Evolutionary conservation across 768 basidiomycete species (phyloP).

Genomic region (Crucibulum laeve): DNA sequence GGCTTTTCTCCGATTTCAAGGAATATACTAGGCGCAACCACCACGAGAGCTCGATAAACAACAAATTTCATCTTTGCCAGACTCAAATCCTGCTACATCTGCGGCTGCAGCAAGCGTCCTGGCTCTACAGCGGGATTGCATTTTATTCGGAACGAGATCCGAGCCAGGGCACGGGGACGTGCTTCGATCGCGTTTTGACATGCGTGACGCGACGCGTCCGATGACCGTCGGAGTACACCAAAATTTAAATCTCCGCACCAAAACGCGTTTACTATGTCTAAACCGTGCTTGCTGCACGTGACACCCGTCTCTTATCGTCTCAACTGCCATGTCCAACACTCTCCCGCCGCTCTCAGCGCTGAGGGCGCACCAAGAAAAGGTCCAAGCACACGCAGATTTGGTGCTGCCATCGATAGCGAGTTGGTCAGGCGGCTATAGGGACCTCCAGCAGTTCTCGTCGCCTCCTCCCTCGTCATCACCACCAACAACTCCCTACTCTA

Average conservation of each 20-base stretch:
- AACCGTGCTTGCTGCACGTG: conserved; percentile 37
- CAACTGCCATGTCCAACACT: conserved; percentile 36
- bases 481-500: conserved; percentile 29
- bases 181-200: conserved; percentile 10
- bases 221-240: conserved; percentile 22
- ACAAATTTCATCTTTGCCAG: too few species aligned
- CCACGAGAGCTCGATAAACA: too few species aligned
- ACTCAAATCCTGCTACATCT: too few species aligned
- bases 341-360: conserved; percentile 22
- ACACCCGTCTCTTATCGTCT: conserved; percentile 36
- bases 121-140: too few species aligned
- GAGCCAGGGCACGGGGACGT: too few species aligned
- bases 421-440: conserved; percentile 12
- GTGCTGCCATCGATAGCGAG: conserved; percentile 10
- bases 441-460: conserved; percentile 19
- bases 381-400: conserved; percentile 10
- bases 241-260: conserved; percentile 27
- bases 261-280: conserved; percentile 40
- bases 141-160: neutral
- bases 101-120: too few species aligned
- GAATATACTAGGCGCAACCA: too few species aligned
- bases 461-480: conserved; percentile 35
- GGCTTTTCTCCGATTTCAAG: too few species aligned
- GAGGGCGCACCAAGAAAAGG: conserved; percentile 16
- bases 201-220: conserved; percentile 28